Base-by-base conservation (phyloP, 2,329 filamentous ascomycete species). In the Ophiocordyceps camponoti-saundersi region DNA sequence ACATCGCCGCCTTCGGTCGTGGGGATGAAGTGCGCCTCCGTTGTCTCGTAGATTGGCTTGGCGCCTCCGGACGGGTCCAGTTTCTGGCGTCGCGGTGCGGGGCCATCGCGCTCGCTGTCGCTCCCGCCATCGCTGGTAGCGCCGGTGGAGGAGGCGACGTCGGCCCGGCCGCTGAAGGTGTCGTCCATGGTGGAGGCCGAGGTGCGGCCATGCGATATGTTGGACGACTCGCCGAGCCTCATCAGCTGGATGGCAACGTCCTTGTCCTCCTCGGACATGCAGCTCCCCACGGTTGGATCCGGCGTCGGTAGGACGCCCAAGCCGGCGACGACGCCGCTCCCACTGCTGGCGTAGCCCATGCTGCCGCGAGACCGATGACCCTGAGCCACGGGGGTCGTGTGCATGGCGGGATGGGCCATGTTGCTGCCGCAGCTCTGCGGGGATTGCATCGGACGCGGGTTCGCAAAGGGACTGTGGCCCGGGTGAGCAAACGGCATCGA, bases 231-330 rank as follows among this genome's bases (percentile, higher is more conserved):
- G 43, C 92, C 89, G 47, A 98, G 76, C 55, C 90, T 84, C 81
- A 98, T 96, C 57, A 98, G 72, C 66, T 96, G 92, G 60, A 95
- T 82, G 48, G 92, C 92, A 51, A 96, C 92, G 65, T 98, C 92
- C 59, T 82, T 82, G 55, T 82, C 78, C 64, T 98, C 92, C 61
- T 98, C 92, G 15, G 90, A 96, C 63, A 98, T 90, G 63, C 87
- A 93, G 65, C 90, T 96, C 47, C 86, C 86, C 55, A 96, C 85
- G 13, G 92, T 98, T n/a, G 90, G 90, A 57, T 96, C 92, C 23
- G 92, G 92, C 2, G 92, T 98, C 20, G 89, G 89, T 52, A 95
- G 70, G 54, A 93, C 77, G 47, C 80, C 61, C 59, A 65, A 59
- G 44, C 55, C 60, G 39, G 51, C 56, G 39, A 47, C 49, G 10